Evolutionary conservation across 495 filamentous ascomycete species (phyloP), one percentile per base, ranked within the genome.

Genomic region (Xylaria curta): DNA sequence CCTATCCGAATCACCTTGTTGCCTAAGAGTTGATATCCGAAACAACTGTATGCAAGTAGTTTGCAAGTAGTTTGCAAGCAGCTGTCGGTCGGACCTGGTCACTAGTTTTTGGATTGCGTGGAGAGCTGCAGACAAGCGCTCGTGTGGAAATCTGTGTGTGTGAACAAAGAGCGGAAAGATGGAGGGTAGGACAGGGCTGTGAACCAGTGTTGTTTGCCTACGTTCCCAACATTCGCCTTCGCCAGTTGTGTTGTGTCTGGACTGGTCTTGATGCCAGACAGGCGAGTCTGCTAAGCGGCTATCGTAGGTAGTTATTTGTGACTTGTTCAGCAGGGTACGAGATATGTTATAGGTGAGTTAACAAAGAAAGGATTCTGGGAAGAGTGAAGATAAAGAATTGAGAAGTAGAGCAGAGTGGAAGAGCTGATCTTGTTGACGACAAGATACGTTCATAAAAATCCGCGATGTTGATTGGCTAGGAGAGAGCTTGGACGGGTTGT

Each of bases 361-460:
- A 33, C 15, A 60, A 31, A 38, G 17, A 56, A 56, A 56, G 26
- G 12, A 31, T 56, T 15, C 13, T 56, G 53, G 53, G 13, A 31
- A 36, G 28, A 10, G 31, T 15, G 26, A 9, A 13, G 28, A 56
- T 56, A 17, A 7, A 56, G 13, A 56, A 56, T 26, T 13, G 28
- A 56, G 51, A 26, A 3, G n/a, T 3, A 56, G 21, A 26, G 21
- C 51, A 26, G 31, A 36, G 58, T 3, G 19, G 28, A 60, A 38
- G n/a, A 33, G 58, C 19, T 59, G 31, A 60, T 19, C 36, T 8
- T 60, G 33, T 60, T 38, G 33, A 60, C 56, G 33, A 59, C 54
- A 12, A 21, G 33, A 60, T 21, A 33, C 58, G 38, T n/a, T 42
- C n/a, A 42, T 42, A 63, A 21, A 26, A 21, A 63, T n/a, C 36